These are phyloP conservation scores for Quercus robur DNA, from an alignment of 306 rosid genomes.

Conservation along the genomic window DNA sequence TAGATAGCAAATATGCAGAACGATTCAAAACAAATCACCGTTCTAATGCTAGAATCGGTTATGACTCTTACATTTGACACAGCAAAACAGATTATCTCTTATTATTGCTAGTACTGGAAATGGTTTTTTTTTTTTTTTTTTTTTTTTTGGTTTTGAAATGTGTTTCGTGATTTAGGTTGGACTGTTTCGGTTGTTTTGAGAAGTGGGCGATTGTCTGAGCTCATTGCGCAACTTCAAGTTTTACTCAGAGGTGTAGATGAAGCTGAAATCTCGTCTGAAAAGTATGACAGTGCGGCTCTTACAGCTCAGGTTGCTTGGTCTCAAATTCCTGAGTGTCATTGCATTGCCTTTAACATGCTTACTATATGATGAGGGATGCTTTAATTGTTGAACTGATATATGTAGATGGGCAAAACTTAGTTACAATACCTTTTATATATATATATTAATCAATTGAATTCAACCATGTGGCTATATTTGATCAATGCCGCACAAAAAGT, in stretches of 20 bases:
- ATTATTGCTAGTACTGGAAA: background rate
- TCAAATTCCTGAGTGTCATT: no score
- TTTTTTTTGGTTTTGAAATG: background rate
- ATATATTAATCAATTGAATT: no score
- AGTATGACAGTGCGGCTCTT: constrained; percentile 44
- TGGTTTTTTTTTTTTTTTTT: background rate
- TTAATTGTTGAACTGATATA: no score
- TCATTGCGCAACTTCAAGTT: constrained; percentile 68
- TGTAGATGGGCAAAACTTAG: no score
- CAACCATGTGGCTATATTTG: no score
- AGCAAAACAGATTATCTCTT: no score
- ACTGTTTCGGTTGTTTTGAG: constrained; percentile 69
- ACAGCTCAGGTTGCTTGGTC: constrained; percentile 59
- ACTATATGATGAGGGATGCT: no score
- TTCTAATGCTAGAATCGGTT: background rate
- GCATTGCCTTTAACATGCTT: background rate
- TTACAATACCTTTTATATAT: no score
- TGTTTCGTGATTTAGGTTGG: constrained; percentile 44
- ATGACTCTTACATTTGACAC: no score
- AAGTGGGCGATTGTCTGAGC: constrained; percentile 59
- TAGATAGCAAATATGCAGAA: no score
- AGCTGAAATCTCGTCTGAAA: constrained; percentile 43
- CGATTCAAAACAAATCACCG: background rate
- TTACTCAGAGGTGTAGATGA: constrained; percentile 55
- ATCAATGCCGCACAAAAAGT: no score